These are phyloP conservation scores for Emericellopsis atlantica DNA, from an alignment of 2,329 filamentous ascomycete species.

Conservation along the genomic window DNA sequence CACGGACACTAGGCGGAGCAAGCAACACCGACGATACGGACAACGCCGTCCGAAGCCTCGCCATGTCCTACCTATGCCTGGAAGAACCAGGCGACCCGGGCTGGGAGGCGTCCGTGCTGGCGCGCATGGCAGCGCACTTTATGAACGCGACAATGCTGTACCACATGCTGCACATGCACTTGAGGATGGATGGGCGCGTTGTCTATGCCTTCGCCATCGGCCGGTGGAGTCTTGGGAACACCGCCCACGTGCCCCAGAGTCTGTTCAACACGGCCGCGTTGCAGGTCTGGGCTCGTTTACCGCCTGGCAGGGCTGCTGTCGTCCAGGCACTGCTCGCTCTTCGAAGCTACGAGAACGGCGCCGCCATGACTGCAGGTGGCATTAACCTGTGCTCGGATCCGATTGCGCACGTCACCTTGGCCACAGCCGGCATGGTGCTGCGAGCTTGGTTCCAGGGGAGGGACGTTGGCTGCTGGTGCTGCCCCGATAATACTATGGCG, in stretches of 20 bases:
- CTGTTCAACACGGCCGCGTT: conserved; percentile 2
- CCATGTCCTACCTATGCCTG: conserved; percentile 14
- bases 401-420: conserved; percentile 17
- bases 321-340: conserved; percentile 19
- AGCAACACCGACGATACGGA: conserved; percentile 5
- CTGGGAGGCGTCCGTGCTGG: conserved; percentile 11
- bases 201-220: background rate
- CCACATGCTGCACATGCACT: conserved; percentile 20
- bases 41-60: conserved; percentile 5
- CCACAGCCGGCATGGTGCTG: conserved; percentile 16
- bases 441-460: conserved; percentile 21
- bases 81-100: conserved; percentile 10
- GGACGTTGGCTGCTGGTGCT: conserved; percentile 13
- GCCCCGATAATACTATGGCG: conserved; percentile 7
- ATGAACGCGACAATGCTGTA: conserved; percentile 21
- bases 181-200: conserved; percentile 16
- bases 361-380: background rate
- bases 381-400: conserved; percentile 14
- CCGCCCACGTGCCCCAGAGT: background rate
- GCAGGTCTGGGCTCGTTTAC: conserved; percentile 15
- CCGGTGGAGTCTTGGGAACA: background rate
- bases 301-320: conserved; percentile 17
- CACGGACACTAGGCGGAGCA: conserved; percentile 5
- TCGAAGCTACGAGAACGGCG: conserved; percentile 9
- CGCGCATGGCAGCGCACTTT: conserved; percentile 15